Evolutionary conservation across 768 basidiomycete genomes (phyloP), one percentile per base, ranked within the genome.

Genomic region (Mycena kentingensis): DNA sequence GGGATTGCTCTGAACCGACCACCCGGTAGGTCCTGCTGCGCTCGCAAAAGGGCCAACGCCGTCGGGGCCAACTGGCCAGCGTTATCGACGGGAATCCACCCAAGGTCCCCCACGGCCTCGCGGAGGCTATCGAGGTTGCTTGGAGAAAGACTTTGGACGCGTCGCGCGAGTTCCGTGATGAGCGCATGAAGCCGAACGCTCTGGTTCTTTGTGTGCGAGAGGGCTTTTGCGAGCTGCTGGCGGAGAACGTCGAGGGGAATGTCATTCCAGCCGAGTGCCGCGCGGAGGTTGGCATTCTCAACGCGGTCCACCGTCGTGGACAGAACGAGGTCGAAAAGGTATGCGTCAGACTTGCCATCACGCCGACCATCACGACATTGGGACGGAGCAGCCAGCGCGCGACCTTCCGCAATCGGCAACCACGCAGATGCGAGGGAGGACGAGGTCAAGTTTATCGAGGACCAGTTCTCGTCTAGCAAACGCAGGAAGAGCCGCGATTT

Each of bases 241-340:
- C 38, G 49, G 5, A 60, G 29, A 27, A 54, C 35, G 26, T 15
- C 38, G 4, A 26, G 46, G 8, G 55, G 46, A 22, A 57, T 19
- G 5, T 12, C 21, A 24, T 49, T 46, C 59, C 59, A 60, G 16
- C 52, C 59, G n/a, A 60, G 16, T 4, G 32, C 29, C 13, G 3
- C 16, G 34, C 52, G 55, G 21, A 60, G 55, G 18, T 27, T n/a
- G n/a, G n/a, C 31, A 16, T 27, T 15, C 12, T 26, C 8, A 12
- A 60, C 35, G 26, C 34, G 39, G 11, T 31, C 41, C n/a, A 35
- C 13, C 35, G 54, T 46, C 2, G 36, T 15, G 5, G 36, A 45
- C 19, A 57, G 38, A 31, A 57, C 52, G 4, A 60, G 34, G 24
- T 60, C 59, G 37, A 56, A 60, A 4, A 60, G 31, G 18, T 32